Conservation (phyloP, 2,329 filamentous ascomycete genomes). For the Aspergillus jensenii region DNA sequence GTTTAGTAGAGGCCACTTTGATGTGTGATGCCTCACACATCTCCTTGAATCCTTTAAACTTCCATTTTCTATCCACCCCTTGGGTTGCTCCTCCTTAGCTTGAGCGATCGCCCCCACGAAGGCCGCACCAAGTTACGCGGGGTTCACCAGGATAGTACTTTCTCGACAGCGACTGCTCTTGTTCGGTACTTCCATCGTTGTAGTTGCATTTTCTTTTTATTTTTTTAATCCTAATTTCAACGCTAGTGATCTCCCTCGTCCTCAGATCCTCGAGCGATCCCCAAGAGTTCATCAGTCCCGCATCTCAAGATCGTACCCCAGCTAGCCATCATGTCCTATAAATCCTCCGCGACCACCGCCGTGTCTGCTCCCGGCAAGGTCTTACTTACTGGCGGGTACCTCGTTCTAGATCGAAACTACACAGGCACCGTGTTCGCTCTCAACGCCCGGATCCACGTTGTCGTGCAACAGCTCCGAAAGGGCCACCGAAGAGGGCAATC, state of each 20-base stretch:
- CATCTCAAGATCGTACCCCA: background rate
- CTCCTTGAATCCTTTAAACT: background rate
- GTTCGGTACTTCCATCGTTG: background rate
- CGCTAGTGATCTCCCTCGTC: background rate
- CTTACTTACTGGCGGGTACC: conserved; percentile 88
- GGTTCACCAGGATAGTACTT: background rate
- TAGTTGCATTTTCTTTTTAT: background rate
- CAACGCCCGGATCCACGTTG: conserved; percentile 63
- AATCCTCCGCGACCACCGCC: conserved; percentile 45
- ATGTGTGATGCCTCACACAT: conserved; percentile 3
- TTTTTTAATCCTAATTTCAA: background rate
- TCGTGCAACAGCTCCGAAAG: conserved; percentile 55
- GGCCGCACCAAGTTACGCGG: conserved; percentile 3
- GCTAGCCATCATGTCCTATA: conserved; percentile 11
- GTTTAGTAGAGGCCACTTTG: background rate
- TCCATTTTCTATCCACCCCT: background rate
- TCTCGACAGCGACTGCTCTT: background rate
- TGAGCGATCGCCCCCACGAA: background rate
- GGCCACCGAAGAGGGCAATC: conserved; percentile 20
- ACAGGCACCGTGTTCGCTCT: conserved; percentile 70
- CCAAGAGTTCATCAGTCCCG: background rate
- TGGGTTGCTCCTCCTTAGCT: background rate
- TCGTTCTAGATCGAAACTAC: conserved; percentile 85
- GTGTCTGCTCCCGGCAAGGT: conserved; percentile 96
- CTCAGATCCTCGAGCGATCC: background rate